Conservation (phyloP, 2,329 filamentous ascomycete species). For the Fusarium sp. region DNA sequence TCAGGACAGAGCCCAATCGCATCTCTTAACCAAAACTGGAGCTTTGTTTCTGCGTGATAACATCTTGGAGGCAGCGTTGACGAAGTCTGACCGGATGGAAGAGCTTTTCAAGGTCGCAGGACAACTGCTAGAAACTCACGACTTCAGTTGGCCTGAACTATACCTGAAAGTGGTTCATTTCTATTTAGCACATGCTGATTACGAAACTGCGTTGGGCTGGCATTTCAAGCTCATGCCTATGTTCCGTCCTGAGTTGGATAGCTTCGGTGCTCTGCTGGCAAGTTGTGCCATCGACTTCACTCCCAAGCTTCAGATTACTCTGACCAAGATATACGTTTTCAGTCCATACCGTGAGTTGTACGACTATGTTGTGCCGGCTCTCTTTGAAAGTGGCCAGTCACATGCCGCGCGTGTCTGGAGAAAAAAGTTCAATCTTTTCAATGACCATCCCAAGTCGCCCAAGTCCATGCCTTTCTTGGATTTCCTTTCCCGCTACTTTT, state of each 20-base stretch:
- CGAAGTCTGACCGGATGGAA: slow-evolving; percentile 37
- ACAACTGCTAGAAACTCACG: slow-evolving; percentile 49
- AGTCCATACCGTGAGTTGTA: slow-evolving; percentile 57
- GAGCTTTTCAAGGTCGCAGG: slow-evolving; percentile 41
- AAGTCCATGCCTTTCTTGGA: slow-evolving; percentile 58
- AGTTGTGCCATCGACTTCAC: slow-evolving; percentile 53
- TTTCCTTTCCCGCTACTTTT: slow-evolving; percentile 58
- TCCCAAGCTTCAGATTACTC: slow-evolving; percentile 49
- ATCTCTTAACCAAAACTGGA: slow-evolving; percentile 33
- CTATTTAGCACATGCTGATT: slow-evolving; percentile 53
- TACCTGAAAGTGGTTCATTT: slow-evolving; percentile 58
- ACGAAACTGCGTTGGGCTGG: slow-evolving; percentile 56
- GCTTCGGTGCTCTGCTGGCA: slow-evolving; percentile 55
- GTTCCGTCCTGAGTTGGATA: slow-evolving; percentile 53
- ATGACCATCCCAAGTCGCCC: slow-evolving; percentile 54
- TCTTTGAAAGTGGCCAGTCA: slow-evolving; percentile 59
- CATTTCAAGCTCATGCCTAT: slow-evolving; percentile 55
- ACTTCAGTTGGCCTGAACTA: slow-evolving; percentile 59
- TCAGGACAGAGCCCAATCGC: slow-evolving; percentile 15
- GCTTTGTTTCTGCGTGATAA: slow-evolving; percentile 43
- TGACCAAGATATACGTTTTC: slow-evolving; percentile 57
- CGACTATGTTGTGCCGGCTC: slow-evolving; percentile 60
- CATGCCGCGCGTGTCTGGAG: slow-evolving; percentile 60
- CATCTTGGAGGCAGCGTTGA: slow-evolving; percentile 45
- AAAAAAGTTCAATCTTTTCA: slow-evolving; percentile 49